These are phyloP conservation scores for Teratosphaeria viscida DNA, from an alignment of 2,329 filamentous ascomycete genomes.

Conservation along the genomic window DNA sequence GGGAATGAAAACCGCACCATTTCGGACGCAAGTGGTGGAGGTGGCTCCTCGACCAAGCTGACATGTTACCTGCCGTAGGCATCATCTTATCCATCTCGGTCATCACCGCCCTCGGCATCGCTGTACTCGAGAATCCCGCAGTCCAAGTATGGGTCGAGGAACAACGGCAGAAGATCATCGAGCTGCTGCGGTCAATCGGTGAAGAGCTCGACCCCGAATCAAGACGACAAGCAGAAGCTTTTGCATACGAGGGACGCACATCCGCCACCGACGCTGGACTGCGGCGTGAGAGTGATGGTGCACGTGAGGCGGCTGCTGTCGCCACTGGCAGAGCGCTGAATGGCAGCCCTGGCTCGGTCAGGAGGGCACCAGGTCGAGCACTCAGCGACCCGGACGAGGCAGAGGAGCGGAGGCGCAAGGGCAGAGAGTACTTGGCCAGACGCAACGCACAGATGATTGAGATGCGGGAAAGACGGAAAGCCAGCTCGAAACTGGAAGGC, in stretches of 20 bases:
- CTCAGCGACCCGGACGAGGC: conserved; percentile 22
- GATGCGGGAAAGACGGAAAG: conserved; percentile 19
- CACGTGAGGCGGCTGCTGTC: conserved; percentile 22
- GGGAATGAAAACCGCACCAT: not conserved
- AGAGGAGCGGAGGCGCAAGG: conserved; percentile 25
- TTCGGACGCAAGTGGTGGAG: not conserved
- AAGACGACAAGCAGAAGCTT: conserved; percentile 26
- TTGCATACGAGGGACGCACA: conserved; percentile 26
- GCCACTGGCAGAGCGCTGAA: conserved; percentile 24
- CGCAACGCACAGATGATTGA: conserved; percentile 26
- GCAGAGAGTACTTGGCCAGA: conserved; percentile 25
- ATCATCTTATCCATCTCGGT: conserved; percentile 53
- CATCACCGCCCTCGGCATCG: conserved; percentile 51
- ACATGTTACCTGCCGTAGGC: conserved; percentile 32
- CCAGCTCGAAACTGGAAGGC: conserved; percentile 4
- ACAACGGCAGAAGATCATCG: conserved; percentile 50
- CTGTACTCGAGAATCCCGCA: conserved; percentile 54
- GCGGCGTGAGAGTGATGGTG: conserved; percentile 20
- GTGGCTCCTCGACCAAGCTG: conserved; percentile 1
- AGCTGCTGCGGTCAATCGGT: conserved; percentile 48
- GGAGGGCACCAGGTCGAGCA: conserved; percentile 21
- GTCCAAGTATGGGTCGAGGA: conserved; percentile 52
- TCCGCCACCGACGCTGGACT: conserved; percentile 21
- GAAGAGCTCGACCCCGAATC: conserved; percentile 47
- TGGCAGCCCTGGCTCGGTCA: conserved; percentile 12